Evolutionary conservation across 768 basidiomycete species (phyloP).

Genomic region (Cubamyces lactineus): DNA sequence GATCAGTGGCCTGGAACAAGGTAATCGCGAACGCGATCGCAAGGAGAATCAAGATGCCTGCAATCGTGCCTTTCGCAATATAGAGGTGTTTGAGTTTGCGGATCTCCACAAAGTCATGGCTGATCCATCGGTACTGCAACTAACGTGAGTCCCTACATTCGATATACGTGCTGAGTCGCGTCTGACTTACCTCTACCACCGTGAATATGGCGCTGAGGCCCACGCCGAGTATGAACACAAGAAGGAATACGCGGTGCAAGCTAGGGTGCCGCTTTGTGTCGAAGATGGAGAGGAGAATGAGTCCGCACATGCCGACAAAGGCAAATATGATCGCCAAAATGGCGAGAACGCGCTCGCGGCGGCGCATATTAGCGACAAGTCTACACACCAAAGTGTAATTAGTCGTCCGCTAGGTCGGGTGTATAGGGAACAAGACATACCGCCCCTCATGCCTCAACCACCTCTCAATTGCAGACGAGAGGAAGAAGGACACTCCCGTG

Average conservation of each 20-base stretch:
- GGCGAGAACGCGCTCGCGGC: slow-evolving; percentile 56
- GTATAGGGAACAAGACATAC: slow-evolving; percentile 36
- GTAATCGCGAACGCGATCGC: slow-evolving; percentile 66
- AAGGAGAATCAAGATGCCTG: slow-evolving; percentile 56
- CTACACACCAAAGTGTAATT: slow-evolving; percentile 35
- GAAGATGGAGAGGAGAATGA: slow-evolving; percentile 71
- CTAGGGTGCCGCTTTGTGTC: slow-evolving; percentile 60
- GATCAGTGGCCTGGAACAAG: slow-evolving; percentile 48
- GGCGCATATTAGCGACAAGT: slow-evolving; percentile 61
- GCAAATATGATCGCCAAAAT: slow-evolving; percentile 63
- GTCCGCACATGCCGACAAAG: slow-evolving; percentile 62
- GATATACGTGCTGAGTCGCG: too few relatives aligned
- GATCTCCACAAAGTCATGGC: slow-evolving; percentile 52
- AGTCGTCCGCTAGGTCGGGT: background rate
- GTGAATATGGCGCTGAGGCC: slow-evolving; percentile 76
- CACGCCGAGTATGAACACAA: slow-evolving; percentile 76
- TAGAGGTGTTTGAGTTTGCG: slow-evolving; percentile 57
- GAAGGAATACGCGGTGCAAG: slow-evolving; percentile 62
- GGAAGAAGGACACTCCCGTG: slow-evolving; percentile 63
- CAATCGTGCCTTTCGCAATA: slow-evolving; percentile 63
- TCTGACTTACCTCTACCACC: slow-evolving; percentile 48
- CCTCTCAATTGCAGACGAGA: slow-evolving; percentile 63
- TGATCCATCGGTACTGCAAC: slow-evolving; percentile 66
- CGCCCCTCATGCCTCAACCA: slow-evolving; percentile 66
- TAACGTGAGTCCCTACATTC: background rate